Evolutionary conservation across 2,329 filamentous ascomycete genomes (phyloP).

Genomic region (Xylaria sp.): DNA sequence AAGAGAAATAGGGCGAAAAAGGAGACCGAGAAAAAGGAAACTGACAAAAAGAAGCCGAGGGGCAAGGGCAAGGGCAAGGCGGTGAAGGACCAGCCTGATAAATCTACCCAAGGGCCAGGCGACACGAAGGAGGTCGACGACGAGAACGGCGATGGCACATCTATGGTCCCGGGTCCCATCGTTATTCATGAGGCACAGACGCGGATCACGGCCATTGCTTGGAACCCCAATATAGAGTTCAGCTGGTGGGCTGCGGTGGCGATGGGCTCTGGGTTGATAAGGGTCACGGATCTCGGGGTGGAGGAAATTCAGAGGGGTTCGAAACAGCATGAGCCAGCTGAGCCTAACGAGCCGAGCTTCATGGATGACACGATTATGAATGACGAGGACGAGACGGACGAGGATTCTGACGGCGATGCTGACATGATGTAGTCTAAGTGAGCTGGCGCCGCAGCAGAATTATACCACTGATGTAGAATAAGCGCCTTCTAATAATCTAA

Average conservation of each 20-base stretch:
- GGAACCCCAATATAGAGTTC: conserved; percentile 69
- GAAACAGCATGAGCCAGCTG: conserved; percentile 9
- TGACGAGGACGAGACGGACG: conserved; percentile 16
- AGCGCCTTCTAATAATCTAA: not conserved
- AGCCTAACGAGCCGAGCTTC: conserved; percentile 3
- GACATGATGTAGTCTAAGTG: conserved; percentile 12
- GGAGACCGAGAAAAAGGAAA: conserved; percentile 40
- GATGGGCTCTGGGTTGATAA: conserved; percentile 67
- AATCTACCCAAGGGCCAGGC: conserved; percentile 37
- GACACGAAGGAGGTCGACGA: conserved; percentile 35
- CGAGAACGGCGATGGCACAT: conserved; percentile 29
- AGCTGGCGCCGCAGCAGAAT: not conserved
- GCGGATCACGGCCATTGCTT: conserved; percentile 63
- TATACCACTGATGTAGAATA: not conserved
- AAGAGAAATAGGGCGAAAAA: conserved; percentile 37
- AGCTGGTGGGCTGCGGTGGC: conserved; percentile 69
- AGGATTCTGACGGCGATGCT: conserved; percentile 14
- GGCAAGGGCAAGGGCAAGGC: conserved; percentile 36
- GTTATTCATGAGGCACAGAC: conserved; percentile 65
- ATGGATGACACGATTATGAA: conserved; percentile 6
- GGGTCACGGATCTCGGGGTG: conserved; percentile 66
- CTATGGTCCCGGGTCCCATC: conserved; percentile 42
- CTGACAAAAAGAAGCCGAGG: conserved; percentile 34
- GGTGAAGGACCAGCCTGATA: conserved; percentile 24
- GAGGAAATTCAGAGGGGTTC: conserved; percentile 26